Conservation (phyloP, 768 basidiomycete genomes). For the Lentinula guzmanii region DNA sequence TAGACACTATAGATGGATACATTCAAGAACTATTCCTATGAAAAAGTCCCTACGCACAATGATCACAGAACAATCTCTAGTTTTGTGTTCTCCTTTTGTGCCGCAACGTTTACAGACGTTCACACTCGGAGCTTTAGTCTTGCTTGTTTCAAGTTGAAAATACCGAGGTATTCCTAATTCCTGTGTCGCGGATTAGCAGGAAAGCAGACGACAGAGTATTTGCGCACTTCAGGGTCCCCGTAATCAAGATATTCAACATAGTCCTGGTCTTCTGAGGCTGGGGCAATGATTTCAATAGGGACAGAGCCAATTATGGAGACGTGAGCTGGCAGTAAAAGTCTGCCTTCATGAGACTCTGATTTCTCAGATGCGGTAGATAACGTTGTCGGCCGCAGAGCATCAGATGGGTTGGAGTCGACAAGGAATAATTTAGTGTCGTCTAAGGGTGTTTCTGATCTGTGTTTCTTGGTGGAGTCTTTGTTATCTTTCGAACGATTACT, state of each 20-base stretch:
- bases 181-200: slow-evolving; percentile 21
- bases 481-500: slow-evolving; percentile 17
- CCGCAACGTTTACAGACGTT: slow-evolving; percentile 76
- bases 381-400: slow-evolving; percentile 22
- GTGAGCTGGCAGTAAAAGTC: slow-evolving; percentile 61
- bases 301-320: slow-evolving; percentile 50
- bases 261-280: slow-evolving; percentile 48
- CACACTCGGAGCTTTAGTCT: slow-evolving; percentile 36
- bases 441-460: neutral
- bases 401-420: slow-evolving; percentile 38
- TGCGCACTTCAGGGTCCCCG: slow-evolving; percentile 52
- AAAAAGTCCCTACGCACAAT: slow-evolving; percentile 45
- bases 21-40: neutral
- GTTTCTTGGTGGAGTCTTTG: slow-evolving; percentile 16
- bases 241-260: slow-evolving; percentile 79
- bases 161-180: slow-evolving; percentile 52
- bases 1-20: slow-evolving; percentile 46
- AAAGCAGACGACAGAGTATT: neutral
- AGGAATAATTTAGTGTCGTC: slow-evolving; percentile 31
- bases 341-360: neutral
- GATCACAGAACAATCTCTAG: slow-evolving; percentile 59
- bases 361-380: slow-evolving; percentile 9
- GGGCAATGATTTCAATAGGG: slow-evolving; percentile 40
- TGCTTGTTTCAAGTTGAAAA: slow-evolving; percentile 46
- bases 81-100: slow-evolving; percentile 64